A percentile compares a stretch with the other conserved stretches of the same genome.
These are phyloP conservation scores for Leptodontidium sp. DNA, from an alignment of 2,329 filamentous ascomycete genomes.

Conservation along the genomic window DNA sequence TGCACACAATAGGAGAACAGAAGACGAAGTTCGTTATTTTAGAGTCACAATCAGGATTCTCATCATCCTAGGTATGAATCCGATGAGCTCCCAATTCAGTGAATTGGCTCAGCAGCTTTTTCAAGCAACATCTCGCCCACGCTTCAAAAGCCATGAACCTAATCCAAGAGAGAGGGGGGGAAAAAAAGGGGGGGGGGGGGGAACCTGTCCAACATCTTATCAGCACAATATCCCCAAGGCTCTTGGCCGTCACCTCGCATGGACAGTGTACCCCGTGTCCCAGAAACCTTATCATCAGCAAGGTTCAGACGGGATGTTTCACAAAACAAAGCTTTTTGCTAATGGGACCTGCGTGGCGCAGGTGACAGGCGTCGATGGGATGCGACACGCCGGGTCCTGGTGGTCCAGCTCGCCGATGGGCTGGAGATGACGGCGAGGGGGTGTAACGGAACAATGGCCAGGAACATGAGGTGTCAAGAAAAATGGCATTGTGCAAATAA, in stretches of 20 bases:
- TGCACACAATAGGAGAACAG: no score
- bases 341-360: conserved; percentile 9
- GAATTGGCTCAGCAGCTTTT: no score
- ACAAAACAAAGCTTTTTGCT: not conserved
- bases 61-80: no score
- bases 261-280: not conserved
- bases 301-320: conserved; percentile 4
- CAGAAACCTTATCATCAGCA: not conserved
- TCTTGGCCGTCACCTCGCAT: not conserved
- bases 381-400: not conserved
- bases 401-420: not conserved
- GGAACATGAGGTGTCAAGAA: not conserved
- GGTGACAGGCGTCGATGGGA: not conserved
- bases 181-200: no score
- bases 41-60: no score
- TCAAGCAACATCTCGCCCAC: not conserved
- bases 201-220: no score
- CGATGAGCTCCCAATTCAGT: no score
- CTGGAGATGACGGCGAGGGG: not conserved
- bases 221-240: no score
- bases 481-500: not conserved
- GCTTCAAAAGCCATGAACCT: no score
- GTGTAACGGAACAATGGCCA: not conserved
- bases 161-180: no score
- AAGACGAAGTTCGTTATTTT: no score